Conservation (phyloP, 306 rosid genomes). For the Mucuna pruriens region DNA sequence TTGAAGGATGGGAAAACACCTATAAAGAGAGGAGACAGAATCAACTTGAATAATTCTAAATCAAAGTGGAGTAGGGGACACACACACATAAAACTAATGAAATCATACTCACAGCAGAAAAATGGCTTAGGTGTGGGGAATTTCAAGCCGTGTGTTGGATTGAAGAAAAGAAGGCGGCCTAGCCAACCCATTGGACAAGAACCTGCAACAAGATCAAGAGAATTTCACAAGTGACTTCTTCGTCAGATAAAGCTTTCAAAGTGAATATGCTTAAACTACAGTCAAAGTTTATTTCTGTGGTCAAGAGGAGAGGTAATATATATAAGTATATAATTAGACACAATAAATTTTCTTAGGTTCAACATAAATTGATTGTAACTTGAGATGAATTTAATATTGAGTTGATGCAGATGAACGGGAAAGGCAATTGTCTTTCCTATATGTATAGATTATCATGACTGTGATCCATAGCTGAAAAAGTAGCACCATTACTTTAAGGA, state of each 20-base stretch:
- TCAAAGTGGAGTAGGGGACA: neutral
- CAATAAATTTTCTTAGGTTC: neutral
- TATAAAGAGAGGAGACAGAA: constrained; percentile 8
- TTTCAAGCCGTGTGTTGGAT: constrained; percentile 39
- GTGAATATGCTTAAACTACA: neutral
- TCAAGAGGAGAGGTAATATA: neutral
- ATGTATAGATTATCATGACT: neutral
- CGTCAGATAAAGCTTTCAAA: neutral
- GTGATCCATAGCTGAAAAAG: constrained; percentile 12
- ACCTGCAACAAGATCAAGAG: constrained; percentile 32
- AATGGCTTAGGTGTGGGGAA: constrained; percentile 15
- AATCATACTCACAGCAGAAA: constrained; percentile 42
- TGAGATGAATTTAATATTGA: neutral
- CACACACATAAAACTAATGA: neutral
- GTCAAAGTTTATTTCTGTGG: constrained; percentile 7
- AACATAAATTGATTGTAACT: neutral
- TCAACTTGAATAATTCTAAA: neutral
- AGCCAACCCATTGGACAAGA: constrained; percentile 34
- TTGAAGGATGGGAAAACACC: constrained; percentile 39
- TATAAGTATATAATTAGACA: neutral
- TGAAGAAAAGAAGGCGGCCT: constrained; percentile 42
- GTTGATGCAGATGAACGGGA: neutral
- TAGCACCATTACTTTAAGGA: neutral
- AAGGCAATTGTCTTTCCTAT: neutral
- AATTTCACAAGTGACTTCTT: constrained; percentile 2